phyloP scores from a whole-genome alignment of 805 yeast species.

The Kluyveromyces starmeri region DNA sequence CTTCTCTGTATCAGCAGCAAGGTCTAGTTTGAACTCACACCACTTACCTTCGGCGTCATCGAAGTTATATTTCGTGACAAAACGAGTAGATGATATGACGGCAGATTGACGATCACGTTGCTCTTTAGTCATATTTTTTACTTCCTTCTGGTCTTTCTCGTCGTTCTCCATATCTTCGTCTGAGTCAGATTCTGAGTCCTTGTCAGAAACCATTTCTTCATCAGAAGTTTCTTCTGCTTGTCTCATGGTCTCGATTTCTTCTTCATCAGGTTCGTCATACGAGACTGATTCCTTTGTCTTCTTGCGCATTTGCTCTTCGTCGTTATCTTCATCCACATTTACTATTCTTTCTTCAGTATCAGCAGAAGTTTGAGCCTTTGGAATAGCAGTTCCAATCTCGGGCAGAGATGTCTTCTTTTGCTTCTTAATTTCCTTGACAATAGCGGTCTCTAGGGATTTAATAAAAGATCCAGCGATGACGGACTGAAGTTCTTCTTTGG shows the following conservation, averaged over 20 bases:
- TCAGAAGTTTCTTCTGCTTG: slow-evolving; percentile 71
- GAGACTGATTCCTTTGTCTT: slow-evolving; percentile 82
- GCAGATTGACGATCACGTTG: slow-evolving; percentile 84
- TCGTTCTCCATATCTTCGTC: slow-evolving; percentile 31
- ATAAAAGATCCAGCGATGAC: slow-evolving; percentile 62
- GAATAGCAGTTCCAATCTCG: slow-evolving; percentile 62
- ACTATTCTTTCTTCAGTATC: slow-evolving; percentile 30
- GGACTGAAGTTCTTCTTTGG: slow-evolving; percentile 66
- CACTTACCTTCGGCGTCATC: slow-evolving; percentile 84
- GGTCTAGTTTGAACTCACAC: slow-evolving; percentile 84
- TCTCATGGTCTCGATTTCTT: slow-evolving; percentile 83
- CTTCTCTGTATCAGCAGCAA: slow-evolving; percentile 82
- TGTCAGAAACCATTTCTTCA: slow-evolving; percentile 41
- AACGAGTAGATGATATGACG: slow-evolving; percentile 62
- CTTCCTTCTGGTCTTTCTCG: slow-evolving; percentile 19
- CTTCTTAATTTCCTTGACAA: slow-evolving; percentile 72
- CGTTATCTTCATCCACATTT: slow-evolving; percentile 37
- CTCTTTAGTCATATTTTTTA: slow-evolving; percentile 37
- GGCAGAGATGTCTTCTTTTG: slow-evolving; percentile 57
- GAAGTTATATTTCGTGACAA: slow-evolving; percentile 73
- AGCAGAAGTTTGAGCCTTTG: slow-evolving; percentile 42
- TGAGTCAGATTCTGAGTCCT: slow-evolving; percentile 32
- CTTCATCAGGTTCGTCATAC: slow-evolving; percentile 93
- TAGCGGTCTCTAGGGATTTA: slow-evolving; percentile 57
- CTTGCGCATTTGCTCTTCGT: slow-evolving; percentile 48